Evolutionary conservation across 2,329 filamentous ascomycete species (phyloP), one percentile per base, ranked within the genome.

Genomic region (Xenoacremonium recifei): DNA sequence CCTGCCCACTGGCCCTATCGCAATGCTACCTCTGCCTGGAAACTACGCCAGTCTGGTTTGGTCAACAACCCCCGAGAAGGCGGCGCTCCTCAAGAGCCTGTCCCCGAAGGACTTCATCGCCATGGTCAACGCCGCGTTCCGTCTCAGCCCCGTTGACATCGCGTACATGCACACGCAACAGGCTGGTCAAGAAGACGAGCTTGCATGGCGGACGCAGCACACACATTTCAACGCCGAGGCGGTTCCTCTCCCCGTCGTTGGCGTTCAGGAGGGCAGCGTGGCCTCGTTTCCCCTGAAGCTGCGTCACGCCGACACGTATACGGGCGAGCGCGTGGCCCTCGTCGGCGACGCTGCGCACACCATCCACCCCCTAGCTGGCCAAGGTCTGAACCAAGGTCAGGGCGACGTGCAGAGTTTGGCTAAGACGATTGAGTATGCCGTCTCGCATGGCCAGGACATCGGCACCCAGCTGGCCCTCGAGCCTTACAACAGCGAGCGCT

Each of bases 321-420:
- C 88, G 31, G 87, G 84, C 29, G 89, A 96, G 58, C 85, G 93
- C n/a, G 75, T 96, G 7, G 93, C 91, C 1, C 79, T 99, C 1
- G 82, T 99, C 25, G 93, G 93, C 47, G 93, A 99, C 53, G 93
- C 93, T 2, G 93, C 93, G 6, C 93, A 99, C 64, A 95, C 91
- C 2, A 84, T 96, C 51, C 93, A 99, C 64, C 93, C 93, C 0
- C 82, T 99, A 4, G 93, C 89, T 2, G 93, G 93, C 1, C 93
- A 97, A 66, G 93, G 93, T 1, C 75, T 99, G 12, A 99, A 99
- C 61, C 87, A 95, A 57, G 93, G 93, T 2, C 85, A 97, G 49
- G 90, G 82, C 15, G 93, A 99, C 61, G 87, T 93, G 1, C 84
- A 89, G 56, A 85, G 86, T 39, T 78, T 99, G 1, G 82, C 84